Evolutionary conservation across 2,329 filamentous ascomycete genomes (phyloP).

Genomic region (Trichoderma sp.): DNA sequence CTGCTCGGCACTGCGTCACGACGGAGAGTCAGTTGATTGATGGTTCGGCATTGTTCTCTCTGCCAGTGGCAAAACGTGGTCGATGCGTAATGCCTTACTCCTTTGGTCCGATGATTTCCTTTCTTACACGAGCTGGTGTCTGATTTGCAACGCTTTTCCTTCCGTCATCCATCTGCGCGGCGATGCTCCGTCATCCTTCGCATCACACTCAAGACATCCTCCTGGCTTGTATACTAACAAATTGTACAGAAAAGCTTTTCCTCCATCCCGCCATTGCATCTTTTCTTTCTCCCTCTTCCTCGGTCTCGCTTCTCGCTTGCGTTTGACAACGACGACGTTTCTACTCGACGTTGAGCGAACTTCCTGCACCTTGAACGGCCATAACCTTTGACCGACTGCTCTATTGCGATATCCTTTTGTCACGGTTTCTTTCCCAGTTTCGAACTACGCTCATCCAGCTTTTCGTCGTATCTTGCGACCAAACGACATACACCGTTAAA

Average conservation of each 20-base stretch:
- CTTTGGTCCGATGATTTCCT: background rate
- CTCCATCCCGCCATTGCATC: slow-evolving; percentile 6
- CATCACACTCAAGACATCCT: too few species aligned
- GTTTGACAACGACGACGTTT: slow-evolving; percentile 15
- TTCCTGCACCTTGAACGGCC: slow-evolving; percentile 21
- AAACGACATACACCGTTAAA: slow-evolving; percentile 37
- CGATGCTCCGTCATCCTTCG: background rate
- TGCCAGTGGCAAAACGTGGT: slow-evolving; percentile 7
- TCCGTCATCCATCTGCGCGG: background rate
- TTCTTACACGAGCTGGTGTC: background rate
- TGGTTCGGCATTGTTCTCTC: background rate
- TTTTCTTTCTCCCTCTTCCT: slow-evolving; percentile 10
- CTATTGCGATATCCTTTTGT: slow-evolving; percentile 29
- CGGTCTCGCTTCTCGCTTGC: slow-evolving; percentile 11
- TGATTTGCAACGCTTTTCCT: background rate
- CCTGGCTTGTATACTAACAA: background rate
- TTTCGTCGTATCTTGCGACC: slow-evolving; percentile 31
- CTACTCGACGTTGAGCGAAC: slow-evolving; percentile 20
- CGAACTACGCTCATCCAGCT: slow-evolving; percentile 8
- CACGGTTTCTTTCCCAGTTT: slow-evolving; percentile 7
- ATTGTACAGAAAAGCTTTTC: slow-evolving; percentile 12
- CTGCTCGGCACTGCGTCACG: background rate
- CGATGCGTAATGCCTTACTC: slow-evolving; percentile 3
- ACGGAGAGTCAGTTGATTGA: background rate
- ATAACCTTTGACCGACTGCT: slow-evolving; percentile 25